Base-by-base conservation (phyloP, 2,329 filamentous ascomycete species). In the Penicillium sp. region DNA sequence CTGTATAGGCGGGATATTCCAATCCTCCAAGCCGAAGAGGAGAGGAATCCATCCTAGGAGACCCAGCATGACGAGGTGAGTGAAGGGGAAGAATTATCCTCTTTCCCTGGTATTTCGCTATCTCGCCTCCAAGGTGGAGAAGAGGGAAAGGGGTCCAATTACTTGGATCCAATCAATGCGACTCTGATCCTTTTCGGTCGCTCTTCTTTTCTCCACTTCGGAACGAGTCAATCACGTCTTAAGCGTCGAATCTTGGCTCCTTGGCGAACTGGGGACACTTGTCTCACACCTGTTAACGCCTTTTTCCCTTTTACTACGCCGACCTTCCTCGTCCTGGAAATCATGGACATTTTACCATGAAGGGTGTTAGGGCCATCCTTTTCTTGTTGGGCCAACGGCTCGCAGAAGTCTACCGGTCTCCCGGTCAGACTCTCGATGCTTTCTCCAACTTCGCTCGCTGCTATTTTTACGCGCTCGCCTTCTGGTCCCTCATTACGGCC, bases 381-480 rank as follows among this genome's bases (percentile, higher is more conserved):
- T 48, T 41, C 15, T 28, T 24, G 32, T 10, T 55, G 29, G 51
- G 45, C 43, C 42, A 55, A 38, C 42, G 44, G 28, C 44, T 51
- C 42, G 45, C 37, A 13, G 53, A 51, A 27, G 39, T 50, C 27
- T 50, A 50, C 38, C 43, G 44, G 6, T 53, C 52, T 13, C 48
- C 51, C 28, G 40, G 39, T 25, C 46, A 45, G 45, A 55, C 55
- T 23, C 49, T 56, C 23, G 62, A 66, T 42, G 46, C 48, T 23
- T 57, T 58, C 27, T 66, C 61, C 63, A 58, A 60, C 28, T 64
- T 59, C 44, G 54, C 60, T 6, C 63, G 64, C 37, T 59, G 63
- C 13, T 66, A 64, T 47, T 67, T 64, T 48, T 67, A 65, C 44
- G 57, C 64, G 10, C 45, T 67, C 29, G 53, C 56, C 29, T 57